Conservation (phyloP, 2,329 filamentous ascomycete genomes). For the Tolypocladium guangdongense region DNA sequence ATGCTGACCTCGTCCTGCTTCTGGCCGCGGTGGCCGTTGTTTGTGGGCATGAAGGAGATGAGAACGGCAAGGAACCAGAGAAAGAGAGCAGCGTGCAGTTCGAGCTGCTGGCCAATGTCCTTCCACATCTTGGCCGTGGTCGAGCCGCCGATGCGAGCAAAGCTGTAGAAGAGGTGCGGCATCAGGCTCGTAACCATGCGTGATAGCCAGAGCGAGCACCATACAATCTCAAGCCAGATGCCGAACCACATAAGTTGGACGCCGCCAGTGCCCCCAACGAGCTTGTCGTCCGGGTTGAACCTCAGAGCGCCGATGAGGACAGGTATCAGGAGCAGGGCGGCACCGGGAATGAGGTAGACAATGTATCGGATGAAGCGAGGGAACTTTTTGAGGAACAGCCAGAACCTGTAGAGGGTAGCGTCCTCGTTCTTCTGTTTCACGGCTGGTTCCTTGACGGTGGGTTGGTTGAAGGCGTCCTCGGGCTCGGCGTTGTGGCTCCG, state of each 20-base stretch:
- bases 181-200: slow-evolving; percentile 42
- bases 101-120: slow-evolving; percentile 75
- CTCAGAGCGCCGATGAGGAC: slow-evolving; percentile 32
- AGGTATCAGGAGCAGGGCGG: slow-evolving; percentile 32
- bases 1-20: slow-evolving; percentile 35
- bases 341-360: slow-evolving; percentile 36
- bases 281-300: slow-evolving; percentile 23
- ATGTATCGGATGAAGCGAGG: slow-evolving; percentile 38
- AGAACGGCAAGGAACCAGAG: slow-evolving; percentile 86
- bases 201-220: slow-evolving; percentile 79
- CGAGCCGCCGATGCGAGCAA: slow-evolving; percentile 65
- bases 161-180: slow-evolving; percentile 31
- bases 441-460: slow-evolving; percentile 12
- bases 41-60: slow-evolving; percentile 74
- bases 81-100: slow-evolving; percentile 76
- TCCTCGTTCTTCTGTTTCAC: slow-evolving; percentile 21
- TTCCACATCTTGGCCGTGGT: slow-evolving; percentile 90
- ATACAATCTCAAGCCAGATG: slow-evolving; percentile 89
- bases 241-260: slow-evolving; percentile 82
- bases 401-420: slow-evolving; percentile 28
- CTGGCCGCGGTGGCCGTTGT: slow-evolving; percentile 45
- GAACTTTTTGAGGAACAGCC: slow-evolving; percentile 35
- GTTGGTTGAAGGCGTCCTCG: slow-evolving; percentile 36
- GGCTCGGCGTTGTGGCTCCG: slow-evolving; percentile 24
- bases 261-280: slow-evolving; percentile 57